Evolutionary conservation across 768 basidiomycete genomes (phyloP).

Genomic region (Tephrocybe sp.): DNA sequence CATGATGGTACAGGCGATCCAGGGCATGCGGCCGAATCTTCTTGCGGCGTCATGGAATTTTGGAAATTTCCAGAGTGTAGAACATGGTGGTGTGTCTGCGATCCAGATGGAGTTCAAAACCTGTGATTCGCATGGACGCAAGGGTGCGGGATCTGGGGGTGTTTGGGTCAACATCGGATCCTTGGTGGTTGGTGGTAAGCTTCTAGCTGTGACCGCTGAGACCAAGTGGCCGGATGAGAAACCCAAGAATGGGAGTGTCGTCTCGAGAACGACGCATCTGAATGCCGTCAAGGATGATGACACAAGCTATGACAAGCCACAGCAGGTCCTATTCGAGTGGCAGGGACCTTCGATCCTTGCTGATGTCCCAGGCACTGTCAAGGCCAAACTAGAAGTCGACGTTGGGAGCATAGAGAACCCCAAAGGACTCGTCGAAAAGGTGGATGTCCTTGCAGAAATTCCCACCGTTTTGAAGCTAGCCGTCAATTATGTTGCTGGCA

Average conservation of each 20-base stretch:
- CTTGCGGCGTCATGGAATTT: slow-evolving; percentile 97
- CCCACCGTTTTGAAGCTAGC: slow-evolving; percentile 91
- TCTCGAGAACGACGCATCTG: slow-evolving; percentile 69
- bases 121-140: slow-evolving; percentile 71
- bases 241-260: slow-evolving; percentile 40
- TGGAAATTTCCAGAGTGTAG: slow-evolving; percentile 80
- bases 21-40: slow-evolving; percentile 96
- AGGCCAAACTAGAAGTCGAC: slow-evolving; percentile 56
- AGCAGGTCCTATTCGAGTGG: slow-evolving; percentile 75
- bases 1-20: slow-evolving; percentile 94
- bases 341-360: slow-evolving; percentile 61
- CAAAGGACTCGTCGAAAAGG: slow-evolving; percentile 85
- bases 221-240: slow-evolving; percentile 73
- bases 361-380: slow-evolving; percentile 50
- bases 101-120: slow-evolving; percentile 98
- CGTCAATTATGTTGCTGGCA: slow-evolving; percentile 90
- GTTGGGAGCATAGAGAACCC: slow-evolving; percentile 59
- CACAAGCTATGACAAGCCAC: slow-evolving; percentile 80
- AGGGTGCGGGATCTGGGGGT: slow-evolving; percentile 78
- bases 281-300: slow-evolving; percentile 65
- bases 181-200: slow-evolving; percentile 77
- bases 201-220: slow-evolving; percentile 77
- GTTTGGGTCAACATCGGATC: slow-evolving; percentile 86
- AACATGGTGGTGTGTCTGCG: slow-evolving; percentile 76
- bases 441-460: slow-evolving; percentile 88